These are phyloP conservation scores for Umbelopsis sp. DNA, from an alignment of 371 early-diverging fungal species.

Conservation along the genomic window DNA sequence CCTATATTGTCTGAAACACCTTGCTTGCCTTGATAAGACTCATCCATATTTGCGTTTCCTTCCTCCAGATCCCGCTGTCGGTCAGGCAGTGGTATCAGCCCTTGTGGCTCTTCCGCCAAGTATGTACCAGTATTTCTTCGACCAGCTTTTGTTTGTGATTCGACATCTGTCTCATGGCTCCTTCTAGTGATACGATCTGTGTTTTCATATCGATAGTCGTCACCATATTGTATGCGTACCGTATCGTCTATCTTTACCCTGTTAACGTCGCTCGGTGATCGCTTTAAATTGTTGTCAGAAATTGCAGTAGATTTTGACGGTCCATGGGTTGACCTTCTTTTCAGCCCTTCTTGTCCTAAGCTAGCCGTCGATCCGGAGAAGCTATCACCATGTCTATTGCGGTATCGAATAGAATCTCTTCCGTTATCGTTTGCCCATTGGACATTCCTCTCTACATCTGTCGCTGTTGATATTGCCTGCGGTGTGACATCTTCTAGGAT, in stretches of 20 bases:
- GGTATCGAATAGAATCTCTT: not conserved
- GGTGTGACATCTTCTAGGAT: conserved; percentile 9
- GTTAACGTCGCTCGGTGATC: not conserved
- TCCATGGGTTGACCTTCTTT: not conserved
- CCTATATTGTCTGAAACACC: not conserved
- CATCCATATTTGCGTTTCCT: conserved; percentile 13
- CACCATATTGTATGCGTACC: not conserved
- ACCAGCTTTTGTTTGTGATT: conserved; percentile 7
- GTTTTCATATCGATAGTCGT: conserved; percentile 11
- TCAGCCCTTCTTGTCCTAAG: conserved; percentile 3
- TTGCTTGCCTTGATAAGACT: not conserved
- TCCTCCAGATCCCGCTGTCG: conserved; percentile 12
- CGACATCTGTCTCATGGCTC: conserved; percentile 1
- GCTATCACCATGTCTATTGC: not conserved
- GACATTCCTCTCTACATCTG: conserved; percentile 1
- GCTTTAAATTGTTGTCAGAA: not conserved
- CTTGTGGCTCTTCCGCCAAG: not conserved
- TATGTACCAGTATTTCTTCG: conserved; percentile 6
- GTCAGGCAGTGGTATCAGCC: conserved; percentile 6
- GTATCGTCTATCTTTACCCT: conserved; percentile 1
- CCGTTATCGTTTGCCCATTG: not conserved
- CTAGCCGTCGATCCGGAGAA: not conserved
- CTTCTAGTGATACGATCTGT: not conserved
- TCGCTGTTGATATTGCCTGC: conserved; percentile 3
- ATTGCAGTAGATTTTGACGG: not conserved